A percentile compares a stretch with the other conserved stretches of the same genome.
phyloP scores from a whole-genome alignment of 31 red algal genomes.

The Endocladia muricata region DNA sequence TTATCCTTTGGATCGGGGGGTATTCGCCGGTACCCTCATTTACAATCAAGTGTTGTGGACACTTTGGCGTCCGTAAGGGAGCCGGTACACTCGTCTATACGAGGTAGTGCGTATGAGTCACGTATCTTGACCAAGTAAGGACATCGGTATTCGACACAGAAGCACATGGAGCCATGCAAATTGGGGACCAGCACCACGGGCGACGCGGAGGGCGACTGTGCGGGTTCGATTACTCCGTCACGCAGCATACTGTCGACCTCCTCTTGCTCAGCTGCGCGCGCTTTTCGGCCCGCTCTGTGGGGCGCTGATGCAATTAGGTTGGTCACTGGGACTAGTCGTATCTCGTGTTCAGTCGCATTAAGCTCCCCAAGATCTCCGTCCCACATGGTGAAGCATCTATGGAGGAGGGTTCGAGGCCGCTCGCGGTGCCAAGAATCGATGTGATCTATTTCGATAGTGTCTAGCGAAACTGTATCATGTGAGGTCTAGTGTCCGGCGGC shows the following conservation, averaged over 20 bases:
- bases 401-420: not conserved
- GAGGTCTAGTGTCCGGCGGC: not conserved
- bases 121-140: no score
- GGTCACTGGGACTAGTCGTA: not conserved
- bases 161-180: no score
- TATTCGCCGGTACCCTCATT: conserved; percentile 35
- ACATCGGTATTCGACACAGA: no score
- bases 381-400: conserved; percentile 2
- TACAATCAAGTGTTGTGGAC: no score
- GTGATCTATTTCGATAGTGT: not conserved
- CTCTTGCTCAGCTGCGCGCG: not conserved
- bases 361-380: no score
- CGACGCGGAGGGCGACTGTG: conserved; percentile 9
- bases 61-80: conserved; percentile 9
- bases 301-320: conserved; percentile 1
- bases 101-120: no score
- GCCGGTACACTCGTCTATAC: conserved; percentile 36
- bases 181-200: no score
- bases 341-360: not conserved
- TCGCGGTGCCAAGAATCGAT: not conserved
- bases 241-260: conserved; percentile 4
- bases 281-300: conserved; percentile 2
- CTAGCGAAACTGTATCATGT: not conserved
- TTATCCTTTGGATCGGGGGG: not conserved
- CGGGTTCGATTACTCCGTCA: conserved; percentile 12